These are phyloP conservation scores for Camelina sativa DNA, from an alignment of 345 rosid species.

Conservation along the genomic window DNA sequence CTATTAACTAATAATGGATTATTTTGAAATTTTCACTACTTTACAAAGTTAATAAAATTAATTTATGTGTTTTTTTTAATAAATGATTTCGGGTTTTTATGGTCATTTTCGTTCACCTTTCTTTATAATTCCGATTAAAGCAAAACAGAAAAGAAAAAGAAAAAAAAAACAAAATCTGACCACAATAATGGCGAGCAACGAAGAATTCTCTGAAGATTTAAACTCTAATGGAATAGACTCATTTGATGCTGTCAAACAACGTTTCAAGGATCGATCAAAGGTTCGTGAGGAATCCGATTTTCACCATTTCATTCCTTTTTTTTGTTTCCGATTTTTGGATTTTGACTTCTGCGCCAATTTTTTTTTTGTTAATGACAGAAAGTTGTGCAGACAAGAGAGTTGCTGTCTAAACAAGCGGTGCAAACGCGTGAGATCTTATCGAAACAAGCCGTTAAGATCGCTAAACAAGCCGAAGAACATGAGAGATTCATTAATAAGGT, in stretches of 20 bases:
- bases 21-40: no score
- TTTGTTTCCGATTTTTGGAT: background rate
- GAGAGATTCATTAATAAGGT: constrained; percentile 87
- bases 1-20: no score
- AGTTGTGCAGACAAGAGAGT: constrained; percentile 82
- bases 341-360: constrained; percentile 1
- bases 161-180: background rate
- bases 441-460: constrained; percentile 91
- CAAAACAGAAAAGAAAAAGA: background rate
- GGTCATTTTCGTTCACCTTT: background rate
- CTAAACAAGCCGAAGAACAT: constrained; percentile 93
- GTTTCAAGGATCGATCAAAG: constrained; percentile 73
- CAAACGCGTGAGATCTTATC: constrained; percentile 83
- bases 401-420: constrained; percentile 76
- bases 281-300: constrained; percentile 41
- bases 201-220: constrained; percentile 53
- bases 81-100: background rate
- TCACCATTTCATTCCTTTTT: background rate
- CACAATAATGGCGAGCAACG: constrained; percentile 53
- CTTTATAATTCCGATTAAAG: background rate
- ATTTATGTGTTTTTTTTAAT: background rate
- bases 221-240: constrained; percentile 49
- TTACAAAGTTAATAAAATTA: no score
- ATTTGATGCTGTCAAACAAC: constrained; percentile 43
- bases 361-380: constrained; percentile 43